Conservation (phyloP, 768 basidiomycete genomes). For the Asterophora lycoperdoides region DNA sequence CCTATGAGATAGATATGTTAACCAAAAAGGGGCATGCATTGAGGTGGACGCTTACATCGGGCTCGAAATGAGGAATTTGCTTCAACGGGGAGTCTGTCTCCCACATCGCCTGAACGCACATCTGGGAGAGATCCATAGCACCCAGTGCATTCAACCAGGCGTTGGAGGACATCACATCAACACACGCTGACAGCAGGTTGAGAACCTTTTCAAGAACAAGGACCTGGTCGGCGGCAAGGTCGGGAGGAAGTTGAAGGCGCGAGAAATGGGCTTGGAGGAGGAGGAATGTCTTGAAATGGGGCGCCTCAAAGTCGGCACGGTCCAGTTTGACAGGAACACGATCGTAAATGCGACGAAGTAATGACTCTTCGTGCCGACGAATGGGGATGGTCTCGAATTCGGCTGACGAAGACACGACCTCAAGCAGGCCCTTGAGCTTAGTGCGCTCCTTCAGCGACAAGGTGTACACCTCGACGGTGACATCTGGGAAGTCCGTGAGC, state of each 20-base stretch:
- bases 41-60: slow-evolving; percentile 52
- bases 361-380: slow-evolving; percentile 83
- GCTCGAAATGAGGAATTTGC: slow-evolving; percentile 95
- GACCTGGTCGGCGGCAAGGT: slow-evolving; percentile 88
- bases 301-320: slow-evolving; percentile 78
- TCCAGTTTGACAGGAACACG: slow-evolving; percentile 95
- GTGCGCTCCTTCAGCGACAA: slow-evolving; percentile 93
- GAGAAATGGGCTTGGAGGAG: slow-evolving; percentile 97
- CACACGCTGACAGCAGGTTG: slow-evolving; percentile 88
- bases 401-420: slow-evolving; percentile 94
- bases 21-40: neutral
- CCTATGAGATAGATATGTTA: slow-evolving; percentile 33
- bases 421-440: slow-evolving; percentile 93
- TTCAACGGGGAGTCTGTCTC: slow-evolving; percentile 93
- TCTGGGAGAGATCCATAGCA: slow-evolving; percentile 97
- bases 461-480: slow-evolving; percentile 96
- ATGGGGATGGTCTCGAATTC: slow-evolving; percentile 96
- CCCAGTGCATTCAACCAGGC: slow-evolving; percentile 92
- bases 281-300: slow-evolving; percentile 97
- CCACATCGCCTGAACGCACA: slow-evolving; percentile 99
- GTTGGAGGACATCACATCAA: slow-evolving; percentile 97
- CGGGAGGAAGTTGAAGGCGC: slow-evolving; percentile 85
- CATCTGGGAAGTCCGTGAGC: slow-evolving; percentile 47
- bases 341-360: slow-evolving; percentile 89
- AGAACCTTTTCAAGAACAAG: slow-evolving; percentile 87